phyloP scores from a whole-genome alignment of 192 early-diverging fungal genomes.

The Chytriomyces hyalinus region DNA sequence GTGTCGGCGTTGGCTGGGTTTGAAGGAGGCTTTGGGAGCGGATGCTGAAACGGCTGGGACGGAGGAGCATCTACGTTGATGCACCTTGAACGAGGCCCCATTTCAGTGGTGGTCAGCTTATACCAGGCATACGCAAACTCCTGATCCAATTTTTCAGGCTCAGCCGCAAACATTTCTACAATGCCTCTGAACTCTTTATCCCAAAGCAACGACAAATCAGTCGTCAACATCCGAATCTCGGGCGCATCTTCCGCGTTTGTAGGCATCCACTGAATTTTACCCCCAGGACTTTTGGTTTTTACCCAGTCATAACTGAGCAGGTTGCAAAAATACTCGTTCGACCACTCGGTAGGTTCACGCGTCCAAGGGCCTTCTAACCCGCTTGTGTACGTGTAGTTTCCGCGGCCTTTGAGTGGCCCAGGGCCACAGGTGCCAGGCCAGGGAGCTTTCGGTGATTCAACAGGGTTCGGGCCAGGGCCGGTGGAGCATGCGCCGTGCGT shows the following conservation, averaged over 20 bases:
- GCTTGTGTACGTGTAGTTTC: slow-evolving; percentile 46
- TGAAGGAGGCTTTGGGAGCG: slow-evolving; percentile 33
- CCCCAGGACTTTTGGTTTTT: slow-evolving; percentile 35
- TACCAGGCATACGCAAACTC: slow-evolving; percentile 46
- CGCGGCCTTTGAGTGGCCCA: slow-evolving; percentile 34
- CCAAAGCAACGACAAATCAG: slow-evolving; percentile 29
- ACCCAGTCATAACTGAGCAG: slow-evolving; percentile 40
- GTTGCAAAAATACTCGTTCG: slow-evolving; percentile 80
- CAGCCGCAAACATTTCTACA: slow-evolving; percentile 3
- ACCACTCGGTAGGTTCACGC: slow-evolving; percentile 75
- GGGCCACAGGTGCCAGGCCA: slow-evolving; percentile 36
- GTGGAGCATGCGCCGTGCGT: slow-evolving; percentile 31
- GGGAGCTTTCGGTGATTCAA: slow-evolving; percentile 21
- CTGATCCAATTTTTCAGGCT: slow-evolving; percentile 7
- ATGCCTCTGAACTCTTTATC: slow-evolving; percentile 7
- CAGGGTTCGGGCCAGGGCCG: slow-evolving; percentile 30
- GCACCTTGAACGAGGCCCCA: slow-evolving; percentile 42
- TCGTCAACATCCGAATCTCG: slow-evolving; percentile 34
- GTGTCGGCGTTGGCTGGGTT: slow-evolving; percentile 14
- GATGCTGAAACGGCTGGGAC: slow-evolving; percentile 43
- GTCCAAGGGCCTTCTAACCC: slow-evolving; percentile 90
- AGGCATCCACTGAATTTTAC: slow-evolving; percentile 34
- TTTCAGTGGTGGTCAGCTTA: slow-evolving; percentile 42
- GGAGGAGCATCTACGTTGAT: slow-evolving; percentile 31
- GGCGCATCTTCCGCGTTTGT: not conserved